These are phyloP conservation scores for Tulasnella sp. DNA, from an alignment of 768 basidiomycete genomes.

Conservation along the genomic window DNA sequence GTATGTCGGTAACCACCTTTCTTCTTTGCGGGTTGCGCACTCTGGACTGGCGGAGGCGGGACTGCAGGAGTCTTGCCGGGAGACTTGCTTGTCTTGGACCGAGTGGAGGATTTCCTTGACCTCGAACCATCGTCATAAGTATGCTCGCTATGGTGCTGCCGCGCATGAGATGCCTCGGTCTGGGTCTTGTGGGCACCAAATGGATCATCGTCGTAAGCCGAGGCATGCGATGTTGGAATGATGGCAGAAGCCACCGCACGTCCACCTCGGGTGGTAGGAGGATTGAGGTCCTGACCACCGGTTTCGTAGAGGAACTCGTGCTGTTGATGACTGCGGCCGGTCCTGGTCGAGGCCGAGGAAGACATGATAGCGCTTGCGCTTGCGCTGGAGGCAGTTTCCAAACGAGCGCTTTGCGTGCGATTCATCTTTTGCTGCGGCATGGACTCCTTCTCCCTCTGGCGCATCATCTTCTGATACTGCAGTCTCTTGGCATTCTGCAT, in stretches of 20 bases:
- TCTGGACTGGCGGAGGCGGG: slow-evolving; percentile 19
- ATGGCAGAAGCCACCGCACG: slow-evolving; percentile 35
- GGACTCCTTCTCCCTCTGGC: slow-evolving; percentile 18
- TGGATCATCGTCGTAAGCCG: slow-evolving; percentile 52
- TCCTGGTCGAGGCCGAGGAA: slow-evolving; percentile 10
- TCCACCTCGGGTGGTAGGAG: slow-evolving; percentile 32
- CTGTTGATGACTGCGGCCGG: slow-evolving; percentile 35
- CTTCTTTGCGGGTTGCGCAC: slow-evolving; percentile 27
- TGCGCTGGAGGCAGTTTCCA: not conserved
- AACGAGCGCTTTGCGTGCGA: slow-evolving; percentile 25
- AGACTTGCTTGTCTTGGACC: slow-evolving; percentile 17
- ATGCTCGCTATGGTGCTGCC: not conserved
- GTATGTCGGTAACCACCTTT: slow-evolving; percentile 69
- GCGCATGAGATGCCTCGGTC: not conserved
- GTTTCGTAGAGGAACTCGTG: slow-evolving; percentile 63
- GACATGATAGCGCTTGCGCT: not conserved
- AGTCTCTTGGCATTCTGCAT: slow-evolving; percentile 75
- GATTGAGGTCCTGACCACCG: not conserved
- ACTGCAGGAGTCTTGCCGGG: slow-evolving; percentile 15
- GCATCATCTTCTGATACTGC: slow-evolving; percentile 74
- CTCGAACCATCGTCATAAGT: slow-evolving; percentile 4
- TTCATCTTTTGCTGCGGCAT: slow-evolving; percentile 26
- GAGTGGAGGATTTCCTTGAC: slow-evolving; percentile 15
- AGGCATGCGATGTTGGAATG: slow-evolving; percentile 28
- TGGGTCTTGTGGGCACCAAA: slow-evolving; percentile 33